These are phyloP conservation scores for Saccharomycopsis fodiens DNA, from an alignment of 805 yeast species.

Conservation along the genomic window DNA sequence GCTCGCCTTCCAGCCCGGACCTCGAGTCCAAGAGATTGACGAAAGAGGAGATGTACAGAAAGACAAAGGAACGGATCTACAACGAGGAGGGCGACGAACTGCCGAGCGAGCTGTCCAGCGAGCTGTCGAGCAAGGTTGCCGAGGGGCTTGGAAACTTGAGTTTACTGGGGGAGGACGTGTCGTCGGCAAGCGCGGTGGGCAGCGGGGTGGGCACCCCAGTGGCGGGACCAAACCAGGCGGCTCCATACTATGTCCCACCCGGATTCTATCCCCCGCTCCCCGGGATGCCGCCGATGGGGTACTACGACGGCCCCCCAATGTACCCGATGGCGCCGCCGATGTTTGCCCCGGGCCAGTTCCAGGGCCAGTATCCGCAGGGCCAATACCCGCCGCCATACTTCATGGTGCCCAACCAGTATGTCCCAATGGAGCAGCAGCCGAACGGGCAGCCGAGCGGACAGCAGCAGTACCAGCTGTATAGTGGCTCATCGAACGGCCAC, in stretches of 20 bases:
- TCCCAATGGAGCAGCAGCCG: no score
- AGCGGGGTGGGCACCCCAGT: no score
- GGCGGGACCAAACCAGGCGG: no score
- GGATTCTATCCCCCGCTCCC: not conserved
- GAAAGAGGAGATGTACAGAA: slow-evolving; percentile 37
- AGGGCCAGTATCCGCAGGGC: no score
- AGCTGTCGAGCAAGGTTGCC: no score
- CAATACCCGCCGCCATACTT: not conserved
- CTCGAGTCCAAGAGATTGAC: slow-evolving; percentile 32
- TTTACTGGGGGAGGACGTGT: no score
- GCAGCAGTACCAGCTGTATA: no score
- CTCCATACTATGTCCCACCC: not conserved
- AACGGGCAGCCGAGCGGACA: no score
- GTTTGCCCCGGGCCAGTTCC: not conserved
- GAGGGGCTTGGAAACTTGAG: no score
- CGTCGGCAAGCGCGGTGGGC: no score
- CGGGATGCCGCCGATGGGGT: not conserved
- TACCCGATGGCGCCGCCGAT: not conserved
- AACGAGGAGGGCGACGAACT: slow-evolving; percentile 24
- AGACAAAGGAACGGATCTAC: slow-evolving; percentile 33
- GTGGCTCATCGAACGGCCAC: no score
- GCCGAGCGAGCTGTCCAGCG: no score
- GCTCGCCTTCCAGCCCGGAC: slow-evolving; percentile 11
- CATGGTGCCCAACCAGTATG: not conserved
- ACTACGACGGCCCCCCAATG: slow-evolving; percentile 1